Evolutionary conservation across 1,284 basidiomycete species (phyloP).

Genomic region (Mycena sp.): DNA sequence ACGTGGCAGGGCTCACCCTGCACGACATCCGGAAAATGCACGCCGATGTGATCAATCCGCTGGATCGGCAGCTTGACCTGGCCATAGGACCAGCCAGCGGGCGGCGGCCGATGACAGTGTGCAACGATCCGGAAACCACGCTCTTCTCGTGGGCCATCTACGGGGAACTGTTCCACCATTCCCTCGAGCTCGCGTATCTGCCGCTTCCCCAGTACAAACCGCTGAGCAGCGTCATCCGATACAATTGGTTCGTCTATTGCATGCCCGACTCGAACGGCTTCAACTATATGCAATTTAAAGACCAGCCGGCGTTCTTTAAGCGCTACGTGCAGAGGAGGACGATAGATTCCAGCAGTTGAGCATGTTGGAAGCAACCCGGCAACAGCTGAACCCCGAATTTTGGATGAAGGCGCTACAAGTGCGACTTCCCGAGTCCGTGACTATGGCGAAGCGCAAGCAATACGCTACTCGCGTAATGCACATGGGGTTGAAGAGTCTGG

Average conservation of each 20-base stretch:
- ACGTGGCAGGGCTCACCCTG: slow-evolving; percentile 24
- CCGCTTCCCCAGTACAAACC: slow-evolving; percentile 16
- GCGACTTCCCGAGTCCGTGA: too few species aligned
- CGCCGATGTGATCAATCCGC: slow-evolving; percentile 17
- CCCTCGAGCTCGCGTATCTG: slow-evolving; percentile 21
- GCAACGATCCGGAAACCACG: slow-evolving; percentile 27
- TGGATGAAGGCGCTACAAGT: slow-evolving; percentile 6
- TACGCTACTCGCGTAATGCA: slow-evolving; percentile 2
- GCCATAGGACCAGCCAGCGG: slow-evolving; percentile 11
- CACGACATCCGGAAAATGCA: slow-evolving; percentile 21
- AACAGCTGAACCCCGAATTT: background rate
- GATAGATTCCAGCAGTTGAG: slow-evolving; percentile 19
- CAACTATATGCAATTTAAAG: slow-evolving; percentile 7
- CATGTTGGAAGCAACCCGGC: slow-evolving; percentile 7
- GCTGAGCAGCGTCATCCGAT: slow-evolving; percentile 23
- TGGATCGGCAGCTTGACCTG: slow-evolving; percentile 16
- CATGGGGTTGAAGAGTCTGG: slow-evolving; percentile 19
- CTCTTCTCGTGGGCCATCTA: slow-evolving; percentile 26
- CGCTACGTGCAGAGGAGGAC: slow-evolving; percentile 5
- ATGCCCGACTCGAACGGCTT: slow-evolving; percentile 26
- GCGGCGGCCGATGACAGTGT: background rate
- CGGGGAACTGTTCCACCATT: slow-evolving; percentile 28
- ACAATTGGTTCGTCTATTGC: slow-evolving; percentile 31
- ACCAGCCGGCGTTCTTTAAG: slow-evolving; percentile 14
- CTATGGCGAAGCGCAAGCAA: background rate